Evolutionary conservation across 208 protist genomes (phyloP).

Genomic region (Leishmania aethiopica): DNA sequence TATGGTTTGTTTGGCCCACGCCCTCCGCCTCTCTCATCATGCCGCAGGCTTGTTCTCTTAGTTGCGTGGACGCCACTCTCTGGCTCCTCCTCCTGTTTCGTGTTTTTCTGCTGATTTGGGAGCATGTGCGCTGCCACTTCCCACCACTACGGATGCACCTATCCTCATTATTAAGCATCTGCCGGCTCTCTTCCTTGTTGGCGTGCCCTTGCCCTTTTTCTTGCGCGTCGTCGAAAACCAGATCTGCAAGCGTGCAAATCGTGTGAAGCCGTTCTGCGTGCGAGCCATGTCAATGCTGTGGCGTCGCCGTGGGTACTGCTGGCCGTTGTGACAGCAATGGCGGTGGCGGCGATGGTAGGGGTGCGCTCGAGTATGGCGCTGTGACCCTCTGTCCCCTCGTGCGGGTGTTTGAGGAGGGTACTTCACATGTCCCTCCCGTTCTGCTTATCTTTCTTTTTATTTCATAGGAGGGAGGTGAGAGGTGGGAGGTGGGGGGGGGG

Average conservation of each 20-base stretch:
- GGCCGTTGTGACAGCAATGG: neutral
- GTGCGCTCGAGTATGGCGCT: neutral
- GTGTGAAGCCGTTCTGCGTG: neutral
- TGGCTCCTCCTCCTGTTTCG: neutral
- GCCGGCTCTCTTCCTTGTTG: neutral
- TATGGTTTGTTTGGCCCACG: neutral
- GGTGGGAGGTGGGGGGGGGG: too few relatives aligned
- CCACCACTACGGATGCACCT: neutral
- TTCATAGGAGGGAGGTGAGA: too few relatives aligned
- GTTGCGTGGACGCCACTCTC: neutral
- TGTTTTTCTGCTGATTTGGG: neutral
- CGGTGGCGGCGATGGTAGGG: neutral
- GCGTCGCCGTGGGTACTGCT: neutral
- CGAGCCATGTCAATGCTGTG: neutral
- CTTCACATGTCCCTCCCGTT: neutral
- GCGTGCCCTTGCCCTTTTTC: slow-evolving; percentile 4
- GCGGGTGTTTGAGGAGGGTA: neutral
- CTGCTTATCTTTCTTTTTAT: neutral
- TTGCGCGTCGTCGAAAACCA: neutral
- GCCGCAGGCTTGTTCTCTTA: neutral
- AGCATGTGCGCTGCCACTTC: neutral
- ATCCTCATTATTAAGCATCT: neutral
- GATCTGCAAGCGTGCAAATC: neutral
- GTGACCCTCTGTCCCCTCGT: neutral
- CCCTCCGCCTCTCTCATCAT: neutral